A percentile compares a stretch with the other conserved stretches of the same genome.
Evolutionary conservation across 106 monocot genomes (phyloP).

Genomic region (Triglochin maritima): DNA sequence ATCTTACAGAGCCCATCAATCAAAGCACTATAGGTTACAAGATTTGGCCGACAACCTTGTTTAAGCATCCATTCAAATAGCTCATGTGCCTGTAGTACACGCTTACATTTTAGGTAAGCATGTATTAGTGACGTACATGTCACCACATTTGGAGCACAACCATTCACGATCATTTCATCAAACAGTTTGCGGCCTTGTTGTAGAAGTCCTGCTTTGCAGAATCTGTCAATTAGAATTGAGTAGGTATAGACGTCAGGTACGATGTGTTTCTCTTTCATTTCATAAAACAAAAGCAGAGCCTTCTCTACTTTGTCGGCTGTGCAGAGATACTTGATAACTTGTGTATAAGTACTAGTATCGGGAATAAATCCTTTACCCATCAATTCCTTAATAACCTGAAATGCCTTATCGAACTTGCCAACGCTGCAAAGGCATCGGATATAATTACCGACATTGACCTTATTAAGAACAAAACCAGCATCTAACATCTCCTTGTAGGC

Average conservation of each 20-base stretch:
- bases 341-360: conserved; percentile 67
- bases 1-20: conserved; percentile 93
- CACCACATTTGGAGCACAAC: conserved; percentile 80
- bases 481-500: conserved; percentile 73
- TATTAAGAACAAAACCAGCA: conserved; percentile 79
- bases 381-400: conserved; percentile 69
- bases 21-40: conserved; percentile 74
- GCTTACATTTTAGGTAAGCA: conserved; percentile 68
- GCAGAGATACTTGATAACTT: conserved; percentile 71
- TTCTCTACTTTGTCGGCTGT: conserved; percentile 56
- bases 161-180: conserved; percentile 70
- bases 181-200: conserved; percentile 65
- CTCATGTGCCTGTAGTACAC: conserved; percentile 49
- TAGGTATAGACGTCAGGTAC: conserved; percentile 89
- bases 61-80: conserved; percentile 63
- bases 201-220: conserved; percentile 90
- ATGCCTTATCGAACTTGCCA: conserved; percentile 65
- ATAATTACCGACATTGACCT: conserved; percentile 73
- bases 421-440: conserved; percentile 51
- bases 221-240: conserved; percentile 80
- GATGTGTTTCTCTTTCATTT: conserved; percentile 74
- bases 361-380: conserved; percentile 89
- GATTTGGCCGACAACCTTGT: conserved; percentile 59
- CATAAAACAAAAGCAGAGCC: conserved; percentile 67
- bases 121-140: conserved; percentile 89